Base-by-base conservation (phyloP, 2,329 filamentous ascomycete species). In the Parastagonospora nodorum region DNA sequence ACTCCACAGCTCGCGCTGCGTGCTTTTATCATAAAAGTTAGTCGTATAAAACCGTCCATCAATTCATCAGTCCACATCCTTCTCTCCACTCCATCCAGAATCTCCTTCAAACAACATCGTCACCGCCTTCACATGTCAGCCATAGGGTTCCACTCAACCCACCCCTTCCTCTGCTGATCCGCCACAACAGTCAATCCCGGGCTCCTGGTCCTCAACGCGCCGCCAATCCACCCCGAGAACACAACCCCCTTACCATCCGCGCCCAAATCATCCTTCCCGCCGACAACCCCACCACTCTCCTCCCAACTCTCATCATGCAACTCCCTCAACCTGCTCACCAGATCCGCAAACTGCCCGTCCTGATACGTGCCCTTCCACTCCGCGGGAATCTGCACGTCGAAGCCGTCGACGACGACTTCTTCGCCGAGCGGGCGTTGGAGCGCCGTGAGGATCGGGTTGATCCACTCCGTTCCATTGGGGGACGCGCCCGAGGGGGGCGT, bases 401-500 rank as follows among this genome's bases (percentile, higher is more conserved):
- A 71, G 1, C 67, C 66, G 48, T 71, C 66, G 5, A 69, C 43
- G 1, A 67, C 60, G 0, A 68, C 67, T 27, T 66, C 61, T 12
- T 65, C 60, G 8, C 65, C 67, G 0, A 69, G 50, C 8, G 66
- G 67, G 16, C 53, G 50, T 2, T 40, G 32, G 15, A 55, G 19
- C 16, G 16, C 28, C 0, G 19, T 24, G 2, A 42, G 9, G n/a
- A 30, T 36, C 1, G 45, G 45, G n/a, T 38, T 35, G 2, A 55
- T 29, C 61, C 58, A 64, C 1, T 41, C 15, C 12, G 58, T 52
- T 2, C 53, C 53, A 35, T 62, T 48, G 4, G 54, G 62, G 5
- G 58, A 42, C 0, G 55, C 45, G 6, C 69, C 65, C 51, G 74
- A 73, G 1, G 68, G 72, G n/a, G 72, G 59, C n/a, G 64, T 60